Conservation (phyloP, 495 filamentous ascomycete species). For the Bacidia gigantensis region DNA sequence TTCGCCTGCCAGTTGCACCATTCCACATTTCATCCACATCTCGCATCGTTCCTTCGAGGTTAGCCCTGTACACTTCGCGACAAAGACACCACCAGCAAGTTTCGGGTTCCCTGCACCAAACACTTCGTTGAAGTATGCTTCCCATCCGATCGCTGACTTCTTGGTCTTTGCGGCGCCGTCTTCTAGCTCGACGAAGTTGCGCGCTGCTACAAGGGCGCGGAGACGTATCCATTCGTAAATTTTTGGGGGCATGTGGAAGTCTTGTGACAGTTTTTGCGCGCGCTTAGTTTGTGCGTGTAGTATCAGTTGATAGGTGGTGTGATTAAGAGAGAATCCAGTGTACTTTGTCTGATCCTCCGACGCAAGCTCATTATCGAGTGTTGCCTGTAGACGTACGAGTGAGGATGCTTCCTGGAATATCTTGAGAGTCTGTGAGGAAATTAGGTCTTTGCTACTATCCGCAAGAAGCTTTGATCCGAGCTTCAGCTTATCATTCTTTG, state of each 20-base stretch:
- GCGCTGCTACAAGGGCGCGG: slow-evolving; percentile 72
- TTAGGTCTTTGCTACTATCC: slow-evolving; percentile 62
- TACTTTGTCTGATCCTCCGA: slow-evolving; percentile 44
- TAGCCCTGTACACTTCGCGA: slow-evolving; percentile 68
- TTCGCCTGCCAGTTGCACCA: slow-evolving; percentile 80
- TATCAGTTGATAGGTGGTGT: slow-evolving; percentile 77
- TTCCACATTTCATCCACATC: slow-evolving; percentile 94
- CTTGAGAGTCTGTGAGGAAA: slow-evolving; percentile 50
- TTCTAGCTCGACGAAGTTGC: slow-evolving; percentile 86
- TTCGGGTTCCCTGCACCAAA: slow-evolving; percentile 82
- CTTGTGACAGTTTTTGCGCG: slow-evolving; percentile 71
- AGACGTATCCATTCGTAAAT: slow-evolving; percentile 83
- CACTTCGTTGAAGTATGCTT: slow-evolving; percentile 87
- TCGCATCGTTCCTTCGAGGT: slow-evolving; percentile 55
- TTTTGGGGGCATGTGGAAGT: slow-evolving; percentile 87
- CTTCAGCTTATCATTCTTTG: slow-evolving; percentile 69
- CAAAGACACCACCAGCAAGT: slow-evolving; percentile 57
- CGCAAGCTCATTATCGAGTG: slow-evolving; percentile 64
- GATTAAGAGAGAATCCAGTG: slow-evolving; percentile 71
- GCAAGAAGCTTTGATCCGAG: slow-evolving; percentile 66
- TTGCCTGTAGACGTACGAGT: slow-evolving; percentile 72
- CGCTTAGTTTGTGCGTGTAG: slow-evolving; percentile 59
- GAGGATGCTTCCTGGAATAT: slow-evolving; percentile 62
- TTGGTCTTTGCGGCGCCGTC: slow-evolving; percentile 42
- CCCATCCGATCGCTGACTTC: slow-evolving; percentile 95